phyloP scores from a whole-genome alignment of 176 grass and related monocot species.

The Triticum dicoccoides region DNA sequence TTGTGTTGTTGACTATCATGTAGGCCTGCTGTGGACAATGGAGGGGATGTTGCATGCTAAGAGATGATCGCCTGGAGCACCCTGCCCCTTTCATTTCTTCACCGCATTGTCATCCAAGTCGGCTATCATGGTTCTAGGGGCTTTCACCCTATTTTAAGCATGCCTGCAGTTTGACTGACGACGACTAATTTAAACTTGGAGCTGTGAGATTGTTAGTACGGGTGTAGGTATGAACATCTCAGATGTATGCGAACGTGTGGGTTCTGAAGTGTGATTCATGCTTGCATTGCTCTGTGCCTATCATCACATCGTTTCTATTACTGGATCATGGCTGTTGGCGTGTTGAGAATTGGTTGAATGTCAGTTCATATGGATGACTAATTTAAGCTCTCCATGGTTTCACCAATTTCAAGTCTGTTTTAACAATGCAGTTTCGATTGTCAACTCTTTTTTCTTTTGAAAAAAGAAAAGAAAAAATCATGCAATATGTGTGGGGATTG shows the following conservation, averaged over 20 bases:
- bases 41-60: not conserved
- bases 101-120: not conserved
- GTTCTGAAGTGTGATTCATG: not conserved
- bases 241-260: not conserved
- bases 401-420: not conserved
- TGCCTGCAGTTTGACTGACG: not conserved
- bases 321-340: too few species aligned
- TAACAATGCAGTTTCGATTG: not conserved
- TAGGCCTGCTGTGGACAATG: not conserved
- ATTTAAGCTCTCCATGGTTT: too few species aligned
- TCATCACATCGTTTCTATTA: too few species aligned
- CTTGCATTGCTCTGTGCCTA: not conserved
- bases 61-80: not conserved
- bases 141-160: not conserved
- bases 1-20: not conserved
- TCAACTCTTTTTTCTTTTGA: not conserved
- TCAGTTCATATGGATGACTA: too few species aligned
- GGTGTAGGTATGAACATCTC: not conserved
- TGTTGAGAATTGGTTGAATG: too few species aligned
- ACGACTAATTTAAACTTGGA: not conserved
- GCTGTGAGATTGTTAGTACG: not conserved
- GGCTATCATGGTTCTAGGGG: not conserved
- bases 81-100: not conserved
- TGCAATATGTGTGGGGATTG: not conserved
- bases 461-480: not conserved